phyloP scores from a whole-genome alignment of 768 basidiomycete genomes.

The Scleroderma citrinum region DNA sequence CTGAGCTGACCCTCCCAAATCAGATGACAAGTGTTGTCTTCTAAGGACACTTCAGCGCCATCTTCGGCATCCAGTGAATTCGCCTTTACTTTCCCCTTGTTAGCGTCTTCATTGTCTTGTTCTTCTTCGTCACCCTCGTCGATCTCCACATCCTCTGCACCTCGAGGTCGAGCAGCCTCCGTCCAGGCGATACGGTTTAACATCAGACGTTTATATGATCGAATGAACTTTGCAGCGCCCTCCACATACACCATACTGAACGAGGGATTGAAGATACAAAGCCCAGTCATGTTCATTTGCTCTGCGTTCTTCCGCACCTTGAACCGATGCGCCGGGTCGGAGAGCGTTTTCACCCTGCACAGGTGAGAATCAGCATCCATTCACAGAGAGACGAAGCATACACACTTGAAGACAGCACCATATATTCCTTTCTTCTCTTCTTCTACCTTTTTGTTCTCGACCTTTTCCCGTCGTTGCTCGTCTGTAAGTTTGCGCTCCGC shows the following conservation, averaged over 20 bases:
- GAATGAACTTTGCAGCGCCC: slow-evolving; percentile 79
- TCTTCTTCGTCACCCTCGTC: slow-evolving; percentile 45
- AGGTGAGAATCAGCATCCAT: neutral
- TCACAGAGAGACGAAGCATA: neutral
- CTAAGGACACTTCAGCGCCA: slow-evolving; percentile 43
- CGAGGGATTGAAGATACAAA: slow-evolving; percentile 84
- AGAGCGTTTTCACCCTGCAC: slow-evolving; percentile 72
- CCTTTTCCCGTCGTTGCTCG: slow-evolving; percentile 84
- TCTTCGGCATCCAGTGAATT: slow-evolving; percentile 19
- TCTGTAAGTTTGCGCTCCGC: slow-evolving; percentile 86
- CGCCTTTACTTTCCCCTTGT: slow-evolving; percentile 28
- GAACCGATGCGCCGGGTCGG: slow-evolving; percentile 91
- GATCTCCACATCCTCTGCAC: slow-evolving; percentile 64
- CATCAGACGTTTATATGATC: slow-evolving; percentile 86
- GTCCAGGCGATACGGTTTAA: slow-evolving; percentile 89
- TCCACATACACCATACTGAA: slow-evolving; percentile 94
- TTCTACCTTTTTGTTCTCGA: slow-evolving; percentile 78
- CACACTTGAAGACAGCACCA: slow-evolving; percentile 91
- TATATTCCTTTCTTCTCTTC: slow-evolving; percentile 82
- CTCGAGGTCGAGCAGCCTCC: slow-evolving; percentile 76
- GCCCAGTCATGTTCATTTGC: slow-evolving; percentile 79
- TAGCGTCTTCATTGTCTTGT: slow-evolving; percentile 19
- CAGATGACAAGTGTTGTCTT: slow-evolving; percentile 82
- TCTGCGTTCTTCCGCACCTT: slow-evolving; percentile 97
- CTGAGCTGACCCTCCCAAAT: slow-evolving; percentile 91